Evolutionary conservation across 2,329 filamentous ascomycete species (phyloP).

Genomic region (Rhynchosporium graminicola): DNA sequence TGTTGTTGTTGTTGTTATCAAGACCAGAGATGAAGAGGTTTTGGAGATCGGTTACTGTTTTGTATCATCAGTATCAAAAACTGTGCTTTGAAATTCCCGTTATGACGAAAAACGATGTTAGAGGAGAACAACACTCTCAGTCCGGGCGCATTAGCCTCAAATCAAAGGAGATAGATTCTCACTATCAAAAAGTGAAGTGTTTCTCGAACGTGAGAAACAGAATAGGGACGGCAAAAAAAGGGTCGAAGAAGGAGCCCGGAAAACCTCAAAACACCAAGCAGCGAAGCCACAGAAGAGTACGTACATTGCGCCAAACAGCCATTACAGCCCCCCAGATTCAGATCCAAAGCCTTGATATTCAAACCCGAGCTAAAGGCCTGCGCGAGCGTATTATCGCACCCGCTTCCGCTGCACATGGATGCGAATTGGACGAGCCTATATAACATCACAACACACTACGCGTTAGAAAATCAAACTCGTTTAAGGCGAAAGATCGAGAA

Average conservation of each 20-base stretch:
- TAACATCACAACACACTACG: neutral
- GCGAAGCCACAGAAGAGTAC: neutral
- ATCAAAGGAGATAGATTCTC: too few species aligned
- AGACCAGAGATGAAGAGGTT: conserved; percentile 6
- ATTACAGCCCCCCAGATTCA: conserved; percentile 6
- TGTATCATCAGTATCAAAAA: neutral
- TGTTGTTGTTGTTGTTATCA: neutral
- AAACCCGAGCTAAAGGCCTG: conserved; percentile 1
- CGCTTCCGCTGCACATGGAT: neutral
- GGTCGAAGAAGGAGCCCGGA: neutral
- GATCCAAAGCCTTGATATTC: neutral
- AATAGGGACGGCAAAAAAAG: neutral
- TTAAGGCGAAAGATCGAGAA: neutral
- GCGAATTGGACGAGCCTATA: conserved; percentile 10
- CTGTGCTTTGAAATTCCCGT: neutral
- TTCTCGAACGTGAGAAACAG: too few species aligned
- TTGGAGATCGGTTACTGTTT: conserved; percentile 5
- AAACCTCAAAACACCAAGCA: too few species aligned
- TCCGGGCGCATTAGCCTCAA: too few species aligned
- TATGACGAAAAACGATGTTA: neutral
- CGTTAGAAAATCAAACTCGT: neutral
- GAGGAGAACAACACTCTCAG: neutral
- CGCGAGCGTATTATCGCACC: conserved; percentile 7
- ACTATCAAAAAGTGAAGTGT: too few species aligned
- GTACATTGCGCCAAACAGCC: neutral